Evolutionary conservation across 805 yeast genomes (phyloP).

Genomic region (Sporopachydermia quercuum): DNA sequence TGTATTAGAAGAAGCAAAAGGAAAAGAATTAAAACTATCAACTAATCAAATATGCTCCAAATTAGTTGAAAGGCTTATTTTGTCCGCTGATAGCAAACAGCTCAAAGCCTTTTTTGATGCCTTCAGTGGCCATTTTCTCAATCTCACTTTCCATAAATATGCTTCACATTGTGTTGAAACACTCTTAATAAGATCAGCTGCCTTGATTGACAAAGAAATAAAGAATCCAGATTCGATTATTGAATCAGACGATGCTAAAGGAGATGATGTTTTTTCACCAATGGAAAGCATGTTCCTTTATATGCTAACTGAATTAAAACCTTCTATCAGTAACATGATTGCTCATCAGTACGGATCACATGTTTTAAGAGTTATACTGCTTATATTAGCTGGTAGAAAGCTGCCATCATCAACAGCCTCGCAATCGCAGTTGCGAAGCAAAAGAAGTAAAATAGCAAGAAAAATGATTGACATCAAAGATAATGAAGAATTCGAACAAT

Average conservation of each 20-base stretch:
- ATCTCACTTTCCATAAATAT: slow-evolving; percentile 73
- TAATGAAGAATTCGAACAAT: slow-evolving; percentile 49
- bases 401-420: slow-evolving; percentile 58
- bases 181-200: slow-evolving; percentile 57
- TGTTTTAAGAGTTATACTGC: slow-evolving; percentile 55
- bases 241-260: slow-evolving; percentile 19
- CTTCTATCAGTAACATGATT: slow-evolving; percentile 43
- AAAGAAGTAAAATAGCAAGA: slow-evolving; percentile 76
- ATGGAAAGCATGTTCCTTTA: slow-evolving; percentile 53
- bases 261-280: slow-evolving; percentile 29
- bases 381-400: slow-evolving; percentile 63
- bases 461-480: slow-evolving; percentile 84
- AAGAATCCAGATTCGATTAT: slow-evolving; percentile 25
- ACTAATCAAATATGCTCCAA: slow-evolving; percentile 94
- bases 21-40: slow-evolving; percentile 81
- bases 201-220: slow-evolving; percentile 60
- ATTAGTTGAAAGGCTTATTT: slow-evolving; percentile 73
- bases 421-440: slow-evolving; percentile 55
- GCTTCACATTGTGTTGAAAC: slow-evolving; percentile 92
- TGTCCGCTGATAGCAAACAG: slow-evolving; percentile 49
- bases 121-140: slow-evolving; percentile 61
- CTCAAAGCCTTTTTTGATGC: slow-evolving; percentile 48
- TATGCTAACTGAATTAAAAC: slow-evolving; percentile 53
- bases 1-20: slow-evolving; percentile 72
- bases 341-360: slow-evolving; percentile 80